Evolutionary conservation across 192 early-diverging fungal genomes (phyloP), one percentile per base, ranked within the genome.

Genomic region (Coemansia sp.): DNA sequence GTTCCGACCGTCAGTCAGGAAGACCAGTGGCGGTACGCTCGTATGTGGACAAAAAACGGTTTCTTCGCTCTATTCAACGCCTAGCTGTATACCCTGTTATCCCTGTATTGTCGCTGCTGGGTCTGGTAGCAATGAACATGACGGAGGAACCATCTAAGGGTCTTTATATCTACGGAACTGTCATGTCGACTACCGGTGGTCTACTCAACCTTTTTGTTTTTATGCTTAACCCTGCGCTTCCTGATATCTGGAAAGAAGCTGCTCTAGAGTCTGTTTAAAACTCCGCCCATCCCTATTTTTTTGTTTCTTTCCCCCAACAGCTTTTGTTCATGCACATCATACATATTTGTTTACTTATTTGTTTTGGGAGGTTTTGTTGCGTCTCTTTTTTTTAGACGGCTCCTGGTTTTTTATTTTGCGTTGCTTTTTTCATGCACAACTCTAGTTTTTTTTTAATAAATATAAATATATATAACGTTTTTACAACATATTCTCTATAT

Each of bases 181-280:
- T 72, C 17, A 67, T 79, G 71, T 67, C 73, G 11, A 60, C 73
- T 8, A 63, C 66, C 0, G 37, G 67, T 8, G 82, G 82, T 2
- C 8, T 79, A 14, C 70, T 84, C 33, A 84, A 84, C 56, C 45
- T 79, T 34, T 61, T 55, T 3, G 76, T 84, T 18, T 84, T 84
- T 57, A 22, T 74, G 62, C 82, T 84, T 35, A 84, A 84, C 35
- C 82, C 82, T 2, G 73, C 82, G 3, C 69, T 84, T 28, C 74
- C 79, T 6, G 79, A 82, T 51, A 82, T 82, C 38, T 69, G 70
- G 75, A 38, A 59, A 9, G 75, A 77, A 51, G 53, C 65, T 28
- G 69, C 62, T n/a, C 34, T 65, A 1, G 51, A 60, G 18, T 28
- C 65, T 8, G 52, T 73, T 63, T 73, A 39, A 69, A 68, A 69